Conservation (phyloP, 108 stramenopile species). For the Fragilaria radians region DNA sequence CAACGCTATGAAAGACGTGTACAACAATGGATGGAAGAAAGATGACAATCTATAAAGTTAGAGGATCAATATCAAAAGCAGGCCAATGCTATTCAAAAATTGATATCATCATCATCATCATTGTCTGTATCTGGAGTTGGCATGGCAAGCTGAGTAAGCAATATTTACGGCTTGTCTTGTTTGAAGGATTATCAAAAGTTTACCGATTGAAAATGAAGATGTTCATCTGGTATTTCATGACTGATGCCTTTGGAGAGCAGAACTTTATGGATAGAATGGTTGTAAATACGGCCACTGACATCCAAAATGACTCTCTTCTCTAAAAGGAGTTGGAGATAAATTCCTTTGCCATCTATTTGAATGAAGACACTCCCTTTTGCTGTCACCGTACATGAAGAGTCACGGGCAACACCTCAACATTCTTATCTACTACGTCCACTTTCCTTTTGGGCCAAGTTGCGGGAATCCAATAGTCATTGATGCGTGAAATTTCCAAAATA, state of each 20-base stretch:
- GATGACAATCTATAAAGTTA: constrained; percentile 30
- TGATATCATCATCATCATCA: no score
- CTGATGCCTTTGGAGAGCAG: constrained; percentile 50
- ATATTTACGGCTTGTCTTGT: constrained; percentile 62
- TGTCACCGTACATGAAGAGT: neutral
- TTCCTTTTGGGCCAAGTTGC: constrained; percentile 63
- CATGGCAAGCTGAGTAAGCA: constrained; percentile 9
- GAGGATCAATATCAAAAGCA: constrained; percentile 44
- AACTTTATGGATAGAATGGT: constrained; percentile 66
- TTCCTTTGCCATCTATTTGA: constrained; percentile 68
- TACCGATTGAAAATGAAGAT: constrained; percentile 70
- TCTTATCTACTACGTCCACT: constrained; percentile 61
- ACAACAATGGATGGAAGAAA: constrained; percentile 11
- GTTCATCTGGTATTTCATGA: constrained; percentile 68
- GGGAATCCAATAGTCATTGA: constrained; percentile 49
- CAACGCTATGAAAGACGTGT: constrained; percentile 1
- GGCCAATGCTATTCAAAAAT: constrained; percentile 38
- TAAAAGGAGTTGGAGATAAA: constrained; percentile 59
- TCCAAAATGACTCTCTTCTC: constrained; percentile 36
- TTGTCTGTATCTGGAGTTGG: no score
- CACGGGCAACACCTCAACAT: no score
- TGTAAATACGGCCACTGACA: constrained; percentile 8
- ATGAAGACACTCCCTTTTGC: no score
- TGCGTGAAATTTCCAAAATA: constrained; percentile 75
- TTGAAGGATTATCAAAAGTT: constrained; percentile 70